These are phyloP conservation scores for Scedosporium minutisporum DNA, from an alignment of 2,329 filamentous ascomycete genomes.

Conservation along the genomic window DNA sequence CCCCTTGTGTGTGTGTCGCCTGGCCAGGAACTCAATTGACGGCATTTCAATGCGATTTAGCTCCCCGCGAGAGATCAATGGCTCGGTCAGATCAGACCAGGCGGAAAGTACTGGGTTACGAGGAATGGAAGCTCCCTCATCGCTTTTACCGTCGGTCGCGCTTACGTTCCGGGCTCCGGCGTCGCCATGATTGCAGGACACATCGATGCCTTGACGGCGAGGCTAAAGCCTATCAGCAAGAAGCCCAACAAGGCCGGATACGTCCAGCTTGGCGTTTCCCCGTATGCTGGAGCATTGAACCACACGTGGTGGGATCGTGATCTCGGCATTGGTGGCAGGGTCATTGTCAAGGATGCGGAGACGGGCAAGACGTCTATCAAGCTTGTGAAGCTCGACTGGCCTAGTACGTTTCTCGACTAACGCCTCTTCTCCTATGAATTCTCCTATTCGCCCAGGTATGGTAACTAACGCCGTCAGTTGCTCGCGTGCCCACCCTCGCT, in stretches of 20 bases:
- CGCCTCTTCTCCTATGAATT: not conserved
- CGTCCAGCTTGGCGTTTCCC: slow-evolving; percentile 80
- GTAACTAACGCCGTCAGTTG: slow-evolving; percentile 36
- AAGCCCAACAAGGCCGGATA: slow-evolving; percentile 80
- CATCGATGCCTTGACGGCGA: slow-evolving; percentile 83
- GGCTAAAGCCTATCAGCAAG: slow-evolving; percentile 81
- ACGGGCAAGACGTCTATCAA: slow-evolving; percentile 69
- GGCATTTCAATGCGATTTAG: slow-evolving; percentile 22
- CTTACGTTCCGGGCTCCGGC: slow-evolving; percentile 77
- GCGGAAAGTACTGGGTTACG: slow-evolving; percentile 81
- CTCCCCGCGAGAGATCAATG: slow-evolving; percentile 74
- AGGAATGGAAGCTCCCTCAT: slow-evolving; percentile 81
- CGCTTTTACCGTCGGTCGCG: slow-evolving; percentile 71
- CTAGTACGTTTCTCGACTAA: slow-evolving; percentile 29
- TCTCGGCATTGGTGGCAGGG: slow-evolving; percentile 78
- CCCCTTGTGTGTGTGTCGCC: not conserved
- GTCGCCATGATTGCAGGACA: slow-evolving; percentile 84
- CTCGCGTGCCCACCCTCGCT: slow-evolving; percentile 81
- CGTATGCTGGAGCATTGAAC: slow-evolving; percentile 81
- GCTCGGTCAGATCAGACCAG: slow-evolving; percentile 59
- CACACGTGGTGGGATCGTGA: slow-evolving; percentile 97
- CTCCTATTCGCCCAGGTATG: not conserved
- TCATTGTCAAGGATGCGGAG: slow-evolving; percentile 65
- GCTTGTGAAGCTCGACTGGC: slow-evolving; percentile 88
- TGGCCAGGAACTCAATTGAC: not conserved